A percentile compares a stretch with the other conserved stretches of the same genome.
These are phyloP conservation scores for Picea glauca DNA, from an alignment of 75 land plant species.

Conservation along the genomic window DNA sequence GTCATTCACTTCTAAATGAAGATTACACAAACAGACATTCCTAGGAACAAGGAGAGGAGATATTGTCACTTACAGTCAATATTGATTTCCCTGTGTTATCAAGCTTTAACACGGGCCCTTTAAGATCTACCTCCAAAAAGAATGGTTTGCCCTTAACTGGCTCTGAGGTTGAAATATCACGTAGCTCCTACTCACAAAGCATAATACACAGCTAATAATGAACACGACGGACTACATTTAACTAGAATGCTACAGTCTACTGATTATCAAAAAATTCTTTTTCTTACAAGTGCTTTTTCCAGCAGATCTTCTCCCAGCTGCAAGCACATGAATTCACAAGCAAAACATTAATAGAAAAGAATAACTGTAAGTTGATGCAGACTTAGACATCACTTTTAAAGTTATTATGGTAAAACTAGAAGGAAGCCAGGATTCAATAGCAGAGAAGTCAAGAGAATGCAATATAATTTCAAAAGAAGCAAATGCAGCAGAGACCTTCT, in stretches of 20 bases:
- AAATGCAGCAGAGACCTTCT: conserved; percentile 52
- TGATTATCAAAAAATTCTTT: background rate
- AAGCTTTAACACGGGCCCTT: conserved; percentile 75
- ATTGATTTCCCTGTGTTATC: conserved; percentile 93
- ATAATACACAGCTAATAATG: background rate
- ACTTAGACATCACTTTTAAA: background rate
- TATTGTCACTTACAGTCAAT: conserved; percentile 63
- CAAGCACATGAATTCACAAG: conserved; percentile 13
- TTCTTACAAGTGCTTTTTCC: conserved; percentile 75
- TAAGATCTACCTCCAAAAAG: conserved; percentile 87
- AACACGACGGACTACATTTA: too few relatives aligned
- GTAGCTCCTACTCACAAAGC: conserved; percentile 59
- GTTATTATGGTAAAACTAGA: background rate
- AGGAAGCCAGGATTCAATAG: background rate
- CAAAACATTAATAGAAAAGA: background rate
- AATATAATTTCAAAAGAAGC: background rate
- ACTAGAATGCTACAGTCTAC: too few relatives aligned
- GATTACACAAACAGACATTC: too few relatives aligned
- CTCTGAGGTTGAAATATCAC: conserved; percentile 71
- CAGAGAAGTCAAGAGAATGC: background rate
- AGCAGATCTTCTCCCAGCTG: conserved; percentile 66
- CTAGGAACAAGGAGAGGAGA: background rate
- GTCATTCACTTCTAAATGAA: background rate
- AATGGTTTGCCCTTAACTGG: conserved; percentile 82
- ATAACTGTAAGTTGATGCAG: background rate